A percentile compares a stretch with the other conserved stretches of the same genome.
Conservation (phyloP, 345 rosid species). For the Populus deltoides region DNA sequence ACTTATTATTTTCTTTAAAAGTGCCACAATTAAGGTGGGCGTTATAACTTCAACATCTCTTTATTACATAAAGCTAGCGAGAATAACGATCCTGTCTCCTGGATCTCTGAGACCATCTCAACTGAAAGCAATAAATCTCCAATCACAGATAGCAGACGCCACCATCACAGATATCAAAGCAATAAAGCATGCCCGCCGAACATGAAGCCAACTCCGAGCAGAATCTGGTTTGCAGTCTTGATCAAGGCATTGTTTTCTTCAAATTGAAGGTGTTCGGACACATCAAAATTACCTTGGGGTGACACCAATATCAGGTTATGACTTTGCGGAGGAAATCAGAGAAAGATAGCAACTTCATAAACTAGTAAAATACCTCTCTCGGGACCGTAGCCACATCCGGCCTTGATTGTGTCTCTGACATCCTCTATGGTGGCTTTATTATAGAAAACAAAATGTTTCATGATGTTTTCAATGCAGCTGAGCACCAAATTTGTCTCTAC, state of each 20-base stretch:
- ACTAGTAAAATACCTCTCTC: slow-evolving; percentile 15
- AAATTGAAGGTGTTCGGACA: slow-evolving; percentile 54
- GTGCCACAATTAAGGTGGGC: not conserved
- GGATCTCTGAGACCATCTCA: not conserved
- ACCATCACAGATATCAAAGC: slow-evolving; percentile 16
- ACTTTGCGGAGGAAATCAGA: not conserved
- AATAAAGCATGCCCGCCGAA: slow-evolving; percentile 28
- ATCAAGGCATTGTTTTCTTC: slow-evolving; percentile 37
- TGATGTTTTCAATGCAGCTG: slow-evolving; percentile 52
- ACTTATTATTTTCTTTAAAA: not conserved
- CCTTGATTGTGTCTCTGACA: slow-evolving; percentile 57
- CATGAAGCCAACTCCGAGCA: slow-evolving; percentile 37
- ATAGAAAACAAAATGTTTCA: slow-evolving; percentile 58
- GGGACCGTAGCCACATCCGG: slow-evolving; percentile 68
- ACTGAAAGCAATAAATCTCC: not conserved
- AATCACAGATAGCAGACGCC: not conserved
- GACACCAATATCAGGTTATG: not conserved
- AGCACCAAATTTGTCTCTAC: slow-evolving; percentile 71
- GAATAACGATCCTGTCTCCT: not conserved
- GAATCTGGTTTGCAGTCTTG: slow-evolving; percentile 21
- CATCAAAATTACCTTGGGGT: slow-evolving; percentile 65
- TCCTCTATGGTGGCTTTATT: slow-evolving; percentile 63
- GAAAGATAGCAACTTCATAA: not conserved
- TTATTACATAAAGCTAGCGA: not conserved
- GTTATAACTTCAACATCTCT: not conserved